These are phyloP conservation scores for Pythium periplocum DNA, from an alignment of 352 stramenopile species.

Conservation along the genomic window DNA sequence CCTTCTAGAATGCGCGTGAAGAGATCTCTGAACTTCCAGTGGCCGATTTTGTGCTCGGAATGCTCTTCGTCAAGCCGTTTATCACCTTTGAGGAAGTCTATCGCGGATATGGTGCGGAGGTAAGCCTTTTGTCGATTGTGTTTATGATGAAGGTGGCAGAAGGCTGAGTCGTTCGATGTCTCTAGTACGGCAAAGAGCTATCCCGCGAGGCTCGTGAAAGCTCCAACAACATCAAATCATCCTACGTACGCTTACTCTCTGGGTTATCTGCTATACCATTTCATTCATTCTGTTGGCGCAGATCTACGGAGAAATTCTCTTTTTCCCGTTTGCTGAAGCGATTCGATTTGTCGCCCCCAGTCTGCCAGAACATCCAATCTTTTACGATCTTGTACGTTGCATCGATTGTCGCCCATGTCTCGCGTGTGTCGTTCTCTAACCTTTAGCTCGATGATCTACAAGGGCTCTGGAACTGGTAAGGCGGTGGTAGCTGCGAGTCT, in stretches of 20 bases:
- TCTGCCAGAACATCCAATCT: constrained; percentile 64
- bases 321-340: constrained; percentile 79
- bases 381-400: constrained; percentile 71
- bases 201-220: constrained; percentile 74
- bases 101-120: constrained; percentile 56
- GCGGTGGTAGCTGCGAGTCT: constrained; percentile 73
- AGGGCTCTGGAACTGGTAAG: constrained; percentile 81
- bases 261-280: no score
- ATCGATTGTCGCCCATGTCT: not conserved
- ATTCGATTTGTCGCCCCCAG: constrained; percentile 56
- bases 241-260: constrained; percentile 36
- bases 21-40: constrained; percentile 75
- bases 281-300: constrained; percentile 12
- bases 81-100: constrained; percentile 55
- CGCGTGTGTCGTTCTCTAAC: not conserved
- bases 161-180: not conserved
- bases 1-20: constrained; percentile 39
- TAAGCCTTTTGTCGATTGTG: constrained; percentile 6
- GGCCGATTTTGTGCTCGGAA: constrained; percentile 71
- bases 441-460: not conserved
- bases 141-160: no score
- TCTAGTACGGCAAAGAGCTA: constrained; percentile 78
- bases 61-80: constrained; percentile 78
- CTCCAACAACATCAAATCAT: constrained; percentile 75
- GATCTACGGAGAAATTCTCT: constrained; percentile 83